Evolutionary conservation across 2,329 filamentous ascomycete genomes (phyloP).

Genomic region (Gaeumannomyces sp.): DNA sequence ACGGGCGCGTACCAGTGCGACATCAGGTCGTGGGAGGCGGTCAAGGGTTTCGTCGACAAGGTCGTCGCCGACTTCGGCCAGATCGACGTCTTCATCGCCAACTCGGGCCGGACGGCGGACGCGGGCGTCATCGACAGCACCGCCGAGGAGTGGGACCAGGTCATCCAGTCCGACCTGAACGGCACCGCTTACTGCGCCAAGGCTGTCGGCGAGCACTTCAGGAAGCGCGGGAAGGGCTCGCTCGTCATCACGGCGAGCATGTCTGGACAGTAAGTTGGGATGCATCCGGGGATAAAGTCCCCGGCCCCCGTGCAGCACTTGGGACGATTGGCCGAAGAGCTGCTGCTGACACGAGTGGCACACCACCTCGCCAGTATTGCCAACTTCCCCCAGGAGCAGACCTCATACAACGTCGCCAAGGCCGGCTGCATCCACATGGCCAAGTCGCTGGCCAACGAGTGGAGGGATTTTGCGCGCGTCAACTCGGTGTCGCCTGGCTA

Average conservation of each 20-base stretch:
- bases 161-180: conserved; percentile 67
- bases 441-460: conserved; percentile 70
- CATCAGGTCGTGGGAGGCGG: conserved; percentile 45
- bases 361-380: conserved; percentile 71
- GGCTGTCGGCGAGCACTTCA: conserved; percentile 63
- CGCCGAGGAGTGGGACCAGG: conserved; percentile 67
- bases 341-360: conserved; percentile 55
- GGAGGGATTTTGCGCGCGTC: conserved; percentile 66
- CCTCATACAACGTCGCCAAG: conserved; percentile 69
- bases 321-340: conserved; percentile 56
- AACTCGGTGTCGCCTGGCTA: conserved; percentile 72
- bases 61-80: conserved; percentile 65
- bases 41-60: conserved; percentile 45
- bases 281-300: too few relatives aligned
- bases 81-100: conserved; percentile 73
- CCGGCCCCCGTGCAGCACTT: conserved; percentile 35
- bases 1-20: conserved; percentile 52
- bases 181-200: conserved; percentile 73
- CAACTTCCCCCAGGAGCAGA: conserved; percentile 70
- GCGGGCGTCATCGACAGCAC: conserved; percentile 77
- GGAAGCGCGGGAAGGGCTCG: conserved; percentile 58
- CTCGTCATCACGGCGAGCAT: conserved; percentile 8
- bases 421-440: conserved; percentile 55
- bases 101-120: conserved; percentile 46
- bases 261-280: background rate